Base-by-base conservation (phyloP, 345 rosid genomes). In the Eucalyptus curtisii region DNA sequence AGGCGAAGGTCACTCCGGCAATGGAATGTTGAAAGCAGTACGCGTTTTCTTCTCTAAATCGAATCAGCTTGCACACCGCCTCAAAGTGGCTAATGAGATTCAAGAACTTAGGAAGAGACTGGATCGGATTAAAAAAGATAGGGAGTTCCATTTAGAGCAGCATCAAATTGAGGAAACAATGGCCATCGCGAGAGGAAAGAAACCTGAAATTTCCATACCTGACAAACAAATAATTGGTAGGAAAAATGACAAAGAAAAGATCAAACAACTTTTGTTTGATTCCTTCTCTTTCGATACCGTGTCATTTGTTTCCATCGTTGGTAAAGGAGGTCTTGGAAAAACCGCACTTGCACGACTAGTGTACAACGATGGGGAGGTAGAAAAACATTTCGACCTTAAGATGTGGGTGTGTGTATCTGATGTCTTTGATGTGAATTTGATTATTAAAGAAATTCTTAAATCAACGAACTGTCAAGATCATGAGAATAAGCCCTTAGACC, bases 161-260 rank as follows among this genome's bases (percentile, higher is more conserved):
- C 44, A 31, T 68, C 44, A 0, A 16, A 30, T 3, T 2, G 40
- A 31, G 42, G 42, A 15, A 31, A 4, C 79, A 16, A 31, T 31
- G 22, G 22, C 42, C 22, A 66, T 31, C 1, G 2, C 1, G 22
- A 31, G 42, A 14, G 76, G 76, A 14, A 64, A 16, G 4, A 31
- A 66, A 66, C 8, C 79, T 16, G 22, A 16, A 31, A 31, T 0
- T 31, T 31, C 0, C 2, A 0, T 2, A 7, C 42, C 22, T 1
- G 42, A 66, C 6, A 0, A 0, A 66, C 0, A 7, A 31, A 66
- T 66, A 31, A 66, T 66, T 16, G 42, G 79, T 66, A 66, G 79
- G 42, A 1, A 31, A 66, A 0, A 16, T 2, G 79, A 66, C 42
- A 31, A 31, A 5, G 5, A 7, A 15, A 66, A 66, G 24, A 66